These are phyloP conservation scores for Trichophyton mentagrophytes DNA, from an alignment of 2,329 filamentous ascomycete genomes.

Conservation along the genomic window DNA sequence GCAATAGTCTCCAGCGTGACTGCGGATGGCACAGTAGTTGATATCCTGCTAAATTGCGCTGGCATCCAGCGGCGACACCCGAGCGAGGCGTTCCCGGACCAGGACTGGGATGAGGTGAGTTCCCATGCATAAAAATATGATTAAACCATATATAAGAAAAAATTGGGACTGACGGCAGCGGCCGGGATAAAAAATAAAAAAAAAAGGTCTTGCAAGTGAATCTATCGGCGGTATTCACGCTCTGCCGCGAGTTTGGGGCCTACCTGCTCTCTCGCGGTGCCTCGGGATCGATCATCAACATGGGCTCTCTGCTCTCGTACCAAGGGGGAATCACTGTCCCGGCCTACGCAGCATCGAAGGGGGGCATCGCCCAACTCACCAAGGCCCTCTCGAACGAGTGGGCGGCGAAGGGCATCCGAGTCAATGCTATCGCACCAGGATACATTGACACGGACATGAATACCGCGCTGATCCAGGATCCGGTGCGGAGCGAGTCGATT, in stretches of 20 bases:
- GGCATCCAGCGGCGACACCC: conserved; percentile 74
- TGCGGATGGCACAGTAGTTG: conserved; percentile 43
- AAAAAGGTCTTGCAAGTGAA: conserved; percentile 65
- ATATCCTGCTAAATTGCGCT: conserved; percentile 74
- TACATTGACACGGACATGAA: conserved; percentile 97
- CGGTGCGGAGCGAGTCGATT: conserved; percentile 58
- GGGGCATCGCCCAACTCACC: conserved; percentile 70
- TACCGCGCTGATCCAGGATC: conserved; percentile 60
- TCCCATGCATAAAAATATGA: background rate
- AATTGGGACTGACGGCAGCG: background rate
- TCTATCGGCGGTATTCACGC: conserved; percentile 64
- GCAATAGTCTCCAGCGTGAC: conserved; percentile 29
- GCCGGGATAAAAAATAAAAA: too few relatives aligned
- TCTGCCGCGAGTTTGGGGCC: conserved; percentile 63
- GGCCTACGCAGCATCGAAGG: conserved; percentile 76
- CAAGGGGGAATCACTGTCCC: conserved; percentile 81
- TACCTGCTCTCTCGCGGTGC: conserved; percentile 56
- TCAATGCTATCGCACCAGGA: conserved; percentile 80
- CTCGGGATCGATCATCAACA: conserved; percentile 62
- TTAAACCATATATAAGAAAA: background rate
- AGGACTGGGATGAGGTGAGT: conserved; percentile 57
- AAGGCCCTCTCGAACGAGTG: conserved; percentile 82
- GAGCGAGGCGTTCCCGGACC: conserved; percentile 59
- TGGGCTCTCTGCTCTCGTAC: conserved; percentile 68
- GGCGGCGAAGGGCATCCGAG: conserved; percentile 63